Conservation (phyloP, 164 flowering plant species). For the Cinnamomum micranthum region DNA sequence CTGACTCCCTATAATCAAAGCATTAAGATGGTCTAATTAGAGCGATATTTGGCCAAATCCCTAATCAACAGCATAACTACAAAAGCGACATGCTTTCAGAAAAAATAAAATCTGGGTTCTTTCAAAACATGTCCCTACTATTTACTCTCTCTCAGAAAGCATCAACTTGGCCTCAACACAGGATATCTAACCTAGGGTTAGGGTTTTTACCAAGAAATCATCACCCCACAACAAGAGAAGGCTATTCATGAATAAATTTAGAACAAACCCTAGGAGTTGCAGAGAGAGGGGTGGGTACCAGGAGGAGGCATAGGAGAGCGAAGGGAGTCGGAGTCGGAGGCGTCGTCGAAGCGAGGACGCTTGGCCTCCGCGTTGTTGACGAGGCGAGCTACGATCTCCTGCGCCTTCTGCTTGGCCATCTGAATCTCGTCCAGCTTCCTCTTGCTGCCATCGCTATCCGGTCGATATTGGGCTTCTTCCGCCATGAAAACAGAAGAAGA, state of each 20-base stretch:
- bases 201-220: background rate
- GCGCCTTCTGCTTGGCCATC: conserved; percentile 76
- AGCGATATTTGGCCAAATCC: too few species aligned
- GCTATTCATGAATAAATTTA: background rate
- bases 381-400: conserved; percentile 83
- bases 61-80: too few species aligned
- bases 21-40: too few species aligned
- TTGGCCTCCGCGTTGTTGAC: conserved; percentile 59
- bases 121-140: too few species aligned
- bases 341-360: conserved; percentile 67
- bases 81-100: too few species aligned
- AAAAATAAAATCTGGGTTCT: too few species aligned
- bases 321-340: conserved; percentile 23
- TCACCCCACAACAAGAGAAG: background rate
- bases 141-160: too few species aligned
- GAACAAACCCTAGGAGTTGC: conserved; percentile 11
- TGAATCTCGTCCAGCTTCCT: conserved; percentile 55
- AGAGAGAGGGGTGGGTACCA: background rate
- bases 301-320: background rate
- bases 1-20: too few species aligned
- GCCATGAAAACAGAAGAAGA: background rate
- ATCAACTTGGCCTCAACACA: too few species aligned
- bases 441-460: conserved; percentile 15
- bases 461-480: conserved; percentile 15
- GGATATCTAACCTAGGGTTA: background rate